phyloP scores from a whole-genome alignment of 2,329 filamentous ascomycete species.

The Biscogniauxia sp. region DNA sequence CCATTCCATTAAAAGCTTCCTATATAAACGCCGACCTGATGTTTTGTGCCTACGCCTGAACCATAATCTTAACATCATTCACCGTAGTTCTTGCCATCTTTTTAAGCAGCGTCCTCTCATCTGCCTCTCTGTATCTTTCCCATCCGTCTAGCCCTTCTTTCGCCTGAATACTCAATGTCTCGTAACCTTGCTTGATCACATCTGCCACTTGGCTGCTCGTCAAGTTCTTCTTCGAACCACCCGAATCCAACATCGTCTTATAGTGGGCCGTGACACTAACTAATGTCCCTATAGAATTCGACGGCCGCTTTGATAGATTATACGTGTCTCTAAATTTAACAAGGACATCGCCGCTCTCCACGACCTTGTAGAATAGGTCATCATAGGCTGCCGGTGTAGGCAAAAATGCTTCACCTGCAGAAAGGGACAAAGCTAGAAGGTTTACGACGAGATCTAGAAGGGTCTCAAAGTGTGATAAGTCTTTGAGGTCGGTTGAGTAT shows the following conservation, averaged over 20 bases:
- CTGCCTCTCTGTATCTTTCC: constrained; percentile 83
- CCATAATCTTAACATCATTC: constrained; percentile 51
- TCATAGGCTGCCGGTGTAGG: constrained; percentile 87
- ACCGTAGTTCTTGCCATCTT: constrained; percentile 80
- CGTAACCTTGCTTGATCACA: constrained; percentile 95
- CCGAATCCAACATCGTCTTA: constrained; percentile 65
- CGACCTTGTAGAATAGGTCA: constrained; percentile 96
- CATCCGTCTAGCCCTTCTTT: constrained; percentile 83
- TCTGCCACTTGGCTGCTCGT: constrained; percentile 82
- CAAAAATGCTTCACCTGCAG: constrained; percentile 84
- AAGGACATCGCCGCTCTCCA: constrained; percentile 83
- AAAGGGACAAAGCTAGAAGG: constrained; percentile 78
- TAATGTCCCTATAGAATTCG: constrained; percentile 78
- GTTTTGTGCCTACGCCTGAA: constrained; percentile 36
- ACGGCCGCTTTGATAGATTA: constrained; percentile 52
- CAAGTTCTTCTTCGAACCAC: constrained; percentile 47
- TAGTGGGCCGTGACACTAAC: constrained; percentile 85
- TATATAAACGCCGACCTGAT: neutral
- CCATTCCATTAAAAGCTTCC: neutral
- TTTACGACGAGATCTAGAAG: constrained; percentile 79
- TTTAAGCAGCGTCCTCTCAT: constrained; percentile 82
- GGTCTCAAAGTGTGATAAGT: constrained; percentile 64
- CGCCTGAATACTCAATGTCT: constrained; percentile 87
- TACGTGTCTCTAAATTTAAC: constrained; percentile 81
- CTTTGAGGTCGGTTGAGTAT: constrained; percentile 75